Conservation (phyloP, 208 protist genomes). For the Spongospora subterranea region DNA sequence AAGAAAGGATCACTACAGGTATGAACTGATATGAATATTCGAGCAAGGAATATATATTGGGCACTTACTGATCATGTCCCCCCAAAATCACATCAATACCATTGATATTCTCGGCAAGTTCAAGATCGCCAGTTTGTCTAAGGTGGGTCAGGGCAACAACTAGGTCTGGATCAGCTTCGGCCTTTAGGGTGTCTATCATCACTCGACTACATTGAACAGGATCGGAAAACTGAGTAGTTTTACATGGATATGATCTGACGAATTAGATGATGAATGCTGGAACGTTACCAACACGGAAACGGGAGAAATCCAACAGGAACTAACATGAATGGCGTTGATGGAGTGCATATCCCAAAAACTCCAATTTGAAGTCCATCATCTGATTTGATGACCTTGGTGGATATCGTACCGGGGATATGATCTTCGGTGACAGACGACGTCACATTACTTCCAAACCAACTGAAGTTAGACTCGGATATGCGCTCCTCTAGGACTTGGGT, state of each 20-base stretch:
- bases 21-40: neutral
- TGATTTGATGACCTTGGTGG: neutral
- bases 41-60: neutral
- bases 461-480: constrained; percentile 21
- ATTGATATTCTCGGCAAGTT: neutral
- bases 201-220: neutral
- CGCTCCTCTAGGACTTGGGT: neutral
- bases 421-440: neutral
- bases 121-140: neutral
- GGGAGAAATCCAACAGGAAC: neutral
- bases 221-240: neutral
- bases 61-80: constrained; percentile 29
- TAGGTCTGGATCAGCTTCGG: neutral
- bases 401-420: neutral
- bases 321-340: neutral
- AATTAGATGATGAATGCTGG: neutral
- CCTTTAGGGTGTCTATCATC: neutral
- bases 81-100: neutral
- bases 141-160: constrained; percentile 20
- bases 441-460: neutral
- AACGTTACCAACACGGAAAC: constrained; percentile 8
- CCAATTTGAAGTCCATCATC: neutral
- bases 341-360: constrained; percentile 28
- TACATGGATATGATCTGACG: constrained; percentile 24
- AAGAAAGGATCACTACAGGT: constrained; percentile 31